phyloP scores from a whole-genome alignment of 768 basidiomycete species.

The Tylopilus cervinicoccineus region DNA sequence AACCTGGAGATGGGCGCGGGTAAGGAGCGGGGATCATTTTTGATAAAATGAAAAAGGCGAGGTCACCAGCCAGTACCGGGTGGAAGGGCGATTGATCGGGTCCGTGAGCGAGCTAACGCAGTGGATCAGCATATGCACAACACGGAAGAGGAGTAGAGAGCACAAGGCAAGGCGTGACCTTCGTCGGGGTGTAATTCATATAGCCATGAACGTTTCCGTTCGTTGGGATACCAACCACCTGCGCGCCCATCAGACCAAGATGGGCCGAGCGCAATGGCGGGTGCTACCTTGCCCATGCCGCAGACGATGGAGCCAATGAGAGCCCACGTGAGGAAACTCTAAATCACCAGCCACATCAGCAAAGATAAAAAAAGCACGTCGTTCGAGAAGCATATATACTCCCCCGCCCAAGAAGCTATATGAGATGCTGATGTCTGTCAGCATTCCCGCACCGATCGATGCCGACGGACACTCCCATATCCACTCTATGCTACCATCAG shows the following conservation, averaged over 20 bases:
- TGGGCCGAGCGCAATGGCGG: neutral
- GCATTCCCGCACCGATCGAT: constrained; percentile 58
- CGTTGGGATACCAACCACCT: constrained; percentile 19
- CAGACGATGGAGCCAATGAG: constrained; percentile 56
- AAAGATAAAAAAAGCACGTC: neutral
- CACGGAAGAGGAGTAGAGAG: neutral
- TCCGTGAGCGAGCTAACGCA: constrained; percentile 39
- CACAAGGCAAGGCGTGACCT: neutral
- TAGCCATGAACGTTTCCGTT: constrained; percentile 12
- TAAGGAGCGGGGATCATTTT: neutral
- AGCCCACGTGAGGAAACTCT: constrained; percentile 59
- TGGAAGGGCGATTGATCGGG: constrained; percentile 43
- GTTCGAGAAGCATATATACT: constrained; percentile 30
- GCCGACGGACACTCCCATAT: constrained; percentile 41
- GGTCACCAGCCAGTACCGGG: constrained; percentile 51
- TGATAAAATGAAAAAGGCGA: neutral
- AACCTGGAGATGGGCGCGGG: constrained; percentile 10
- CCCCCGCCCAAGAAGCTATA: constrained; percentile 48
- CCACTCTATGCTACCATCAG: constrained; percentile 26
- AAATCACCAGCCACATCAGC: neutral
- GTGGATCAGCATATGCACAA: neutral
- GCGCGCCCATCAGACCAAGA: neutral
- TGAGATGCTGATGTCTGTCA: constrained; percentile 52
- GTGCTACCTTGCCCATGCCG: constrained; percentile 38
- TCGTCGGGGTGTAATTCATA: constrained; percentile 24